Evolutionary conservation across 108 stramenopile species (phyloP).

Genomic region (Nitzschia putrida): DNA sequence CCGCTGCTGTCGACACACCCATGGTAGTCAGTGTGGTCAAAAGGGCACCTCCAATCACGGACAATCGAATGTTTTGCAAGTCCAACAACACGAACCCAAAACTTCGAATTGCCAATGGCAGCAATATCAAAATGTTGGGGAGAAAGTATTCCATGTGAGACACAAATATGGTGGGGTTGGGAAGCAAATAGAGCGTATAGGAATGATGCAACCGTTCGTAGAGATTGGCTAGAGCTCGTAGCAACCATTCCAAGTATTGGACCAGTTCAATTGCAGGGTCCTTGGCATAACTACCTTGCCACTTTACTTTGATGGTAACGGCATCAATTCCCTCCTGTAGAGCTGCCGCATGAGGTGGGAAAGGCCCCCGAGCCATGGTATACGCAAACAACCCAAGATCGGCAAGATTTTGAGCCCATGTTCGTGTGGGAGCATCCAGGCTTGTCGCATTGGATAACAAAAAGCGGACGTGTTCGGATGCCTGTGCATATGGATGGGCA

Average conservation of each 20-base stretch:
- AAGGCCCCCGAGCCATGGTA: constrained; percentile 38
- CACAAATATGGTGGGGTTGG: constrained; percentile 70
- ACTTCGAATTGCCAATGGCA: constrained; percentile 72
- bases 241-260: constrained; percentile 55
- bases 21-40: constrained; percentile 12
- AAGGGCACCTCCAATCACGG: constrained; percentile 31
- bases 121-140: constrained; percentile 66
- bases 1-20: constrained; percentile 1
- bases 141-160: constrained; percentile 84
- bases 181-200: constrained; percentile 71
- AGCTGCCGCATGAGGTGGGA: constrained; percentile 68
- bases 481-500: constrained; percentile 26
- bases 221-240: constrained; percentile 77
- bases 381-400: constrained; percentile 50
- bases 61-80: constrained; percentile 48
- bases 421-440: constrained; percentile 4
- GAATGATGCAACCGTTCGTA: constrained; percentile 90
- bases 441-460: neutral
- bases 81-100: constrained; percentile 57
- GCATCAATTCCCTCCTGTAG: constrained; percentile 81
- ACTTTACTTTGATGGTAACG: constrained; percentile 59
- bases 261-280: constrained; percentile 46
- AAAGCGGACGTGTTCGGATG: constrained; percentile 5
- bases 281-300: constrained; percentile 10
- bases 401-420: constrained; percentile 53